phyloP scores from a whole-genome alignment of 192 early-diverging fungal genomes.

The Thamnidium elegans region DNA sequence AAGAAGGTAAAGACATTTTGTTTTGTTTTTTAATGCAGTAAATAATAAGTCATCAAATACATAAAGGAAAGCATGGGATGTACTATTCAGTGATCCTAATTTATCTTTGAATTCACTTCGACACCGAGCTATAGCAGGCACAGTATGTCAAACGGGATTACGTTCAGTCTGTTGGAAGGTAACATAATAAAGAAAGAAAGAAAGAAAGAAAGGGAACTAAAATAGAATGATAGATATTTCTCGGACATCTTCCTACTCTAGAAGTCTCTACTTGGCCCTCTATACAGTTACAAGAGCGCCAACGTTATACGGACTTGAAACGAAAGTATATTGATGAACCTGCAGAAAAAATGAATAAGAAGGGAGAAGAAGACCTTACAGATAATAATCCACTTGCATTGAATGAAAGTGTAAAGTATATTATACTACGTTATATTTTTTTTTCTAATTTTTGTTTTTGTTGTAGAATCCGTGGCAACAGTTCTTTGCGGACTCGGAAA shows the following conservation, averaged over 20 bases:
- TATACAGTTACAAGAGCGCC: constrained; percentile 60
- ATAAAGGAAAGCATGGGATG: constrained; percentile 43
- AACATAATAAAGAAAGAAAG: neutral
- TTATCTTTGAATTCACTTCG: constrained; percentile 42
- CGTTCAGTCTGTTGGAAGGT: constrained; percentile 64
- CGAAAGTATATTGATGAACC: constrained; percentile 67
- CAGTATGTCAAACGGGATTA: constrained; percentile 47
- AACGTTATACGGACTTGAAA: constrained; percentile 64
- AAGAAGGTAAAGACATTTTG: neutral
- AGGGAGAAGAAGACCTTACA: constrained; percentile 55
- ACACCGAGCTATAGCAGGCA: constrained; percentile 44
- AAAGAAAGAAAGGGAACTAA: neutral
- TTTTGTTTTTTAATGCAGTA: too few relatives aligned
- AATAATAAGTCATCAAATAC: too few relatives aligned
- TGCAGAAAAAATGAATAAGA: constrained; percentile 40
- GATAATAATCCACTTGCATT: constrained; percentile 86
- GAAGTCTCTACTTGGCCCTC: constrained; percentile 57
- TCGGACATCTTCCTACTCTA: constrained; percentile 48
- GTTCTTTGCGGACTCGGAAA: constrained; percentile 85
- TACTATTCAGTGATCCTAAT: constrained; percentile 50
- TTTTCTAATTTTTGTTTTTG: neutral
- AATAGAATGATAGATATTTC: constrained; percentile 40
- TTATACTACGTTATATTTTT: neutral
- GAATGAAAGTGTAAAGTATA: constrained; percentile 62
- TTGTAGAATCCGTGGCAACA: constrained; percentile 88